phyloP scores from a whole-genome alignment of 2,329 filamentous ascomycete genomes.

The Colletotrichum spinosum region DNA sequence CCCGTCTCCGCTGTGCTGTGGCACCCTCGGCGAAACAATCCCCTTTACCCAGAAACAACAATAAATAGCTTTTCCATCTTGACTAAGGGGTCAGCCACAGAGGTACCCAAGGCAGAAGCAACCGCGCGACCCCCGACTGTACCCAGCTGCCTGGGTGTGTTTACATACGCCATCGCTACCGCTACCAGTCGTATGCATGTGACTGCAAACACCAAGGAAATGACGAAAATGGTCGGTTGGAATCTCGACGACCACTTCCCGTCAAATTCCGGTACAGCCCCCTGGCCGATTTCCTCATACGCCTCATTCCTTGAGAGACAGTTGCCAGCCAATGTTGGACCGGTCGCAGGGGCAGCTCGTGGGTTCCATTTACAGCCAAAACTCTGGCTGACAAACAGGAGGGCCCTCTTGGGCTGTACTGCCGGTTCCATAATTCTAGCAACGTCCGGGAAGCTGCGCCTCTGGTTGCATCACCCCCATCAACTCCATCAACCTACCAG shows the following conservation, averaged over 20 bases:
- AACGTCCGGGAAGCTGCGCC: conserved; percentile 8
- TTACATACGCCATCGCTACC: too few relatives aligned
- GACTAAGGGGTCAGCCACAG: not conserved
- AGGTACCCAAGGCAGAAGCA: not conserved
- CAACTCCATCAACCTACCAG: too few relatives aligned
- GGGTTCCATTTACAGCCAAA: conserved; percentile 40
- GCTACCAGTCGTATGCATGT: conserved; percentile 15
- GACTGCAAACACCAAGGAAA: conserved; percentile 3
- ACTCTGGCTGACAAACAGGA: conserved; percentile 32
- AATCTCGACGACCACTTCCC: conserved; percentile 13
- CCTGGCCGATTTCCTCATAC: conserved; percentile 19
- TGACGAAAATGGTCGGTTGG: not conserved
- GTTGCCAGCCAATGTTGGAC: not conserved
- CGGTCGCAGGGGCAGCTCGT: not conserved
- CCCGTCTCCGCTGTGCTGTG: too few relatives aligned
- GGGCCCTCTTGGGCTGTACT: conserved; percentile 4
- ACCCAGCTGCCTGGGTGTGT: too few relatives aligned
- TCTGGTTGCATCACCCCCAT: conserved; percentile 13
- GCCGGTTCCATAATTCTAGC: not conserved
- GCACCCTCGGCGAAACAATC: too few relatives aligned
- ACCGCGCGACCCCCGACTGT: not conserved
- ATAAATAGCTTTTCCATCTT: conserved; percentile 16
- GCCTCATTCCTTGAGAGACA: conserved; percentile 24
- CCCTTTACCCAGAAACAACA: not conserved
- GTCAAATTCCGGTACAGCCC: conserved; percentile 27